Evolutionary conservation across 352 stramenopile genomes (phyloP).

Genomic region (Pythium brassicae): DNA sequence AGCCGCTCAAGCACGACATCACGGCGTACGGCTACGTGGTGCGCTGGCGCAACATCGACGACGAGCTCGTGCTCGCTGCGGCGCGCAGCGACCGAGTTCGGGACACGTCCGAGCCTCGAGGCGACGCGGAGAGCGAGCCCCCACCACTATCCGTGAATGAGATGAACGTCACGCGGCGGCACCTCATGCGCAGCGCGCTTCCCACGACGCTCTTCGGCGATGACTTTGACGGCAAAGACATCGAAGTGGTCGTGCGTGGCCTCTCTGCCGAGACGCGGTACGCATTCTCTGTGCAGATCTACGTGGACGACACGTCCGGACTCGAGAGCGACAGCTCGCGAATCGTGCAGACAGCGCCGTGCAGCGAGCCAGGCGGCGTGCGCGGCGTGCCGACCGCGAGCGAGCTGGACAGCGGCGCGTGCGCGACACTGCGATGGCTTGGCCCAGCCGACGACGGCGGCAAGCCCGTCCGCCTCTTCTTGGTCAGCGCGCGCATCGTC

Average conservation of each 20-base stretch:
- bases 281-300: conserved; percentile 65
- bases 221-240: conserved; percentile 75
- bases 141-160: neutral
- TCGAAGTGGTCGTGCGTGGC: conserved; percentile 47
- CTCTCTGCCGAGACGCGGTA: conserved; percentile 61
- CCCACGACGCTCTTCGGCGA: conserved; percentile 68
- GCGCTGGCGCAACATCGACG: conserved; percentile 32
- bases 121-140: conserved; percentile 1
- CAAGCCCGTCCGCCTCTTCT: conserved; percentile 37
- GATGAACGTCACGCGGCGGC: conserved; percentile 50
- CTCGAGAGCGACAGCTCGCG: conserved; percentile 48
- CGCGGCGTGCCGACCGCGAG: conserved; percentile 32
- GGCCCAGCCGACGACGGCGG: conserved; percentile 50
- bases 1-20: conserved; percentile 55
- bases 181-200: conserved; percentile 53
- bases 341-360: conserved; percentile 34
- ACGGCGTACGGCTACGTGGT: conserved; percentile 68
- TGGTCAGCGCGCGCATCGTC: conserved; percentile 21
- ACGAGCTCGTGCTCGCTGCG: neutral
- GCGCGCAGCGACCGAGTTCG: neutral
- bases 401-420: conserved; percentile 14
- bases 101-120: neutral
- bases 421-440: conserved; percentile 54
- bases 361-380: conserved; percentile 30
- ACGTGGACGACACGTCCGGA: conserved; percentile 48